Evolutionary conservation across 495 filamentous ascomycete species (phyloP), one percentile per base, ranked within the genome.

Genomic region (Aspergillus haitiensis): DNA sequence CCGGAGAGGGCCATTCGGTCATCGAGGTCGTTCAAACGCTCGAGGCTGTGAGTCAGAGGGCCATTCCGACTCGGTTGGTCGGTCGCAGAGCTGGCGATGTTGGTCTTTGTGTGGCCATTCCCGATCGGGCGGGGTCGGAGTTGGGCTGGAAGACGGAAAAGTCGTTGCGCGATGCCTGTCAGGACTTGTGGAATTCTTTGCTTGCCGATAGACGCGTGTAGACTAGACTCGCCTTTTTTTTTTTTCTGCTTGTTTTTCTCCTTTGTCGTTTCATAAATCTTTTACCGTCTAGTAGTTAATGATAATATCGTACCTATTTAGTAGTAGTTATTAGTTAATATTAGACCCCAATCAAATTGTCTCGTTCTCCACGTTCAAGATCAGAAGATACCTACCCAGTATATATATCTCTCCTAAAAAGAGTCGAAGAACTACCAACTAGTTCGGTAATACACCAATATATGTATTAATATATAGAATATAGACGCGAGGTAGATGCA

Each of bases 81-180:
- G 89, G 85, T 15, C 82, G 82, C 21, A 82, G 90, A 39, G 76
- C 92, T 6, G 84, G 88, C 7, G 93, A 94, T 71, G 81, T 94
- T 75, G 64, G 92, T 83, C 46, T 88, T 87, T 75, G 92, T 88
- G 60, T 76, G 87, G 66, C 92, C 34, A 86, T 93, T 69, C 89
- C 89, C 32, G 82, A 82, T 15, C 81, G 87, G 31, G 90, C 92
- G 6, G 91, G 89, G 64, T 69, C 83, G 64, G 92, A 96, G 79
- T 81, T 96, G 15, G 73, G 83, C 11, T 96, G 92, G 92, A 91
- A 88, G 78, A 91, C 92, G 8, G 79, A 91, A 72, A 81, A 85
- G 52, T 88, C 87, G 5, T 77, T 96, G 63, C 86, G 91, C 70
- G 82, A 93, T 70, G 89, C 90, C 1, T 96, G 92, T 70, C 78